Evolutionary conservation across 2,329 filamentous ascomycete genomes (phyloP), one percentile per base, ranked within the genome.

Genomic region (Claviceps monticola): DNA sequence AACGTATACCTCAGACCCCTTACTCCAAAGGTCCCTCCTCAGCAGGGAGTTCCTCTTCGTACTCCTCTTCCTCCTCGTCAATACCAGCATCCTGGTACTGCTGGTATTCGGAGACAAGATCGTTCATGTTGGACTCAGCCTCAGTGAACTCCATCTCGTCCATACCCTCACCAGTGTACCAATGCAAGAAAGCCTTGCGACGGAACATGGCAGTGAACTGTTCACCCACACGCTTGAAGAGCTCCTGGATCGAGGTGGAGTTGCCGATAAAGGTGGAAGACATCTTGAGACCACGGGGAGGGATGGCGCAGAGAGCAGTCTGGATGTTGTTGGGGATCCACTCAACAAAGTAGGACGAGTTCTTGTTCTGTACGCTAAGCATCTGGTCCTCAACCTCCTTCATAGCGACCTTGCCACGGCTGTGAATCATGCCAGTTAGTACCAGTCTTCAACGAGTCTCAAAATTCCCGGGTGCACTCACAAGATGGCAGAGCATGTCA

Each of bases 81-180:
- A 96, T 82, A 66, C 88, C 87, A 69, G 93, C 93, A 73, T 98
- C 93, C 82, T 97, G 93, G 83, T 97, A 97, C 75, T 98, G 93
- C 82, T 97, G 93, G 79, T 97, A 97, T 74, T 98, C 93, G 57
- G 89, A 95, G 65, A 97, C 90, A 69, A 98, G 79, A 73, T 98
- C 93, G 80, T 97, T 97, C 91, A 98, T 97, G 81, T 98, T 98
- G 76, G 88, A 95, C 83, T 97, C 93, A 63, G 93, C 93, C 82
- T 97, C 93, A 69, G 93, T 97, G 80, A 98, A 98, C 79, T 98
- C 93, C 93, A 97, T 97, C 85, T 97, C 93, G 75, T 98, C 93
- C 93, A 98, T 97, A 78, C 93, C 93, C 82, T 98, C 93, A 69
- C 90, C 89, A 82, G 93, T 98, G 78, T 97, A 98, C 93, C 93